Base-by-base conservation (phyloP, 768 basidiomycete species). In the Boletales sp. region DNA sequence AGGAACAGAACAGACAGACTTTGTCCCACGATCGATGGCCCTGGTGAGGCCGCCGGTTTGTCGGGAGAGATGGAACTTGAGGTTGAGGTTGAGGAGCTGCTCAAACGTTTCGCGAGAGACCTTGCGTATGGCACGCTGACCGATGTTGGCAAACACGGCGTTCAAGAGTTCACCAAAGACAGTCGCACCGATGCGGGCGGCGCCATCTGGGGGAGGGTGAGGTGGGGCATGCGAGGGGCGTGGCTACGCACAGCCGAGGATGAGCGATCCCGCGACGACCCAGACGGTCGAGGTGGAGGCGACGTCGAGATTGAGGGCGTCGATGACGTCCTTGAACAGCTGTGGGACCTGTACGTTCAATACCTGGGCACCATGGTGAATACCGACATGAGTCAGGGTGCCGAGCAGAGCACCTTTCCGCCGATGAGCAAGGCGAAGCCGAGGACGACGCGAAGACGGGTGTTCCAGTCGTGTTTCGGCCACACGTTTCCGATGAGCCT, bases 311-410 rank as follows among this genome's bases (percentile, higher is more conserved):
- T 97, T 96, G 54, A 99, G 74, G 2, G 89, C 69, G 65, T 99
- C 95, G 46, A 99, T 84, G 38, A 99, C 81, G 25, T 77, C 69
- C 70, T 97, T 98, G 80, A 99, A 99, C 53, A 98, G 73, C 57
- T 91, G 81, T 1, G 96, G 96, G n/a, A 99, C 94, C 77, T 98
- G 95, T 1, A 99, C 96, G 65, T 97, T 99, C 49, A 97, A 71
- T 39, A 96, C 71, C 93, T 94, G 48, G 39, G 4, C 13, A 12
- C 5, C 8, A 35, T n/a, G 14, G 21, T 61, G 46, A 54, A 10
- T 19, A 36, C 9, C 15, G 35, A 21, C 21, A 21, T 21, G 21
- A 21, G 12, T 31, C 8, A 10, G 3, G 37, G 7, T 19, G 39
- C 21, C 21, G 21, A 21, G 25, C 9, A 17, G 31, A 15, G 48